phyloP scores from a whole-genome alignment of 768 basidiomycete species.

The Obba rivulosa region DNA sequence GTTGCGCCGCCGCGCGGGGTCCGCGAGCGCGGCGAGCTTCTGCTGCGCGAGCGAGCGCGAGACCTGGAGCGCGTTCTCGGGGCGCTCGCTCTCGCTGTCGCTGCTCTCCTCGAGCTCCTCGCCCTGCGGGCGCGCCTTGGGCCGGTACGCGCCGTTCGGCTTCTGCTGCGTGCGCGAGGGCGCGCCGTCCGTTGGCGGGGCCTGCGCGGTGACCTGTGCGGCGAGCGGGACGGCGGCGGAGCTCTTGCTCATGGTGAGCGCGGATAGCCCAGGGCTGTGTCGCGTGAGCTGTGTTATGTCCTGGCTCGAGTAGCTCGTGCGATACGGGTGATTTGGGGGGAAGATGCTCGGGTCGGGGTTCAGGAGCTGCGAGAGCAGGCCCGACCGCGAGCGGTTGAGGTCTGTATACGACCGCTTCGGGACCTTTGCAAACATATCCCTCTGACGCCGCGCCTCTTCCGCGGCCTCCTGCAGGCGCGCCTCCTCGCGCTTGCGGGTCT shows the following conservation, averaged over 20 bases:
- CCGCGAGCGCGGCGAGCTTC: constrained; percentile 53
- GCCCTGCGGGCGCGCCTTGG: constrained; percentile 59
- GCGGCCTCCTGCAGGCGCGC: constrained; percentile 47
- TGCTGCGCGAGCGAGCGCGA: constrained; percentile 68
- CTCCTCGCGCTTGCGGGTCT: constrained; percentile 20
- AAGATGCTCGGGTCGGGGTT: constrained; percentile 64
- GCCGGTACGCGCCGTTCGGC: constrained; percentile 42
- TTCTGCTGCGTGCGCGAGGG: constrained; percentile 1
- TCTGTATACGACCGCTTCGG: constrained; percentile 62
- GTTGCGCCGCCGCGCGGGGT: constrained; percentile 32
- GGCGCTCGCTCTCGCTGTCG: constrained; percentile 44
- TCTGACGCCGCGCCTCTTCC: constrained; percentile 55
- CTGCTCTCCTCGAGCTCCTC: constrained; percentile 63
- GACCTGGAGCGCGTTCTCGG: constrained; percentile 49
- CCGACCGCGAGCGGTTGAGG: constrained; percentile 46
- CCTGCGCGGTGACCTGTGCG: constrained; percentile 38
- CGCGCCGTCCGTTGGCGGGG: constrained; percentile 21
- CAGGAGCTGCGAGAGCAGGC: constrained; percentile 62
- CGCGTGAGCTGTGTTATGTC: constrained; percentile 35
- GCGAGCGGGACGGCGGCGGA: constrained; percentile 55
- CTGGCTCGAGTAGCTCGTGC: constrained; percentile 42
- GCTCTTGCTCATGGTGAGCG: constrained; percentile 48
- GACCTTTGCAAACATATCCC: constrained; percentile 70
- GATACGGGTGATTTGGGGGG: constrained; percentile 55
- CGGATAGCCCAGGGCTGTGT: constrained; percentile 2